These are phyloP conservation scores for Dendrobium nobile DNA, from an alignment of 106 monocot species.

Conservation along the genomic window DNA sequence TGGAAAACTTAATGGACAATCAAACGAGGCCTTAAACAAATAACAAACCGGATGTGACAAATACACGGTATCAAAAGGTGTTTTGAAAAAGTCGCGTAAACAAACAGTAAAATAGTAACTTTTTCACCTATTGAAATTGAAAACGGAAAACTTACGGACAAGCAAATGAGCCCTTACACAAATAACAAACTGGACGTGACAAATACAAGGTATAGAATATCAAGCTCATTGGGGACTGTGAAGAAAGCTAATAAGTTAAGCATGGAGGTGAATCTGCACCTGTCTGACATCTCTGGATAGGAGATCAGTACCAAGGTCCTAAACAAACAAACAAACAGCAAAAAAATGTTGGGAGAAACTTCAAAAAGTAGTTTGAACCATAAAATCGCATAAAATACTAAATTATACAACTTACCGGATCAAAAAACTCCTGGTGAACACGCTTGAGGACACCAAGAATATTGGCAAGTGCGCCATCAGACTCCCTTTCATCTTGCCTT, in stretches of 20 bases:
- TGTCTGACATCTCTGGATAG: slow-evolving; percentile 64
- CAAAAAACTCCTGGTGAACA: slow-evolving; percentile 69
- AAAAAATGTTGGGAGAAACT: neutral
- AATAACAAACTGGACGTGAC: no score
- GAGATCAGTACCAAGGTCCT: slow-evolving; percentile 35
- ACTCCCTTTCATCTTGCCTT: slow-evolving; percentile 77
- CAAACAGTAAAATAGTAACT: no score
- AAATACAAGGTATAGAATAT: no score
- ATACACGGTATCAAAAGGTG: no score
- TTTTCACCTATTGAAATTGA: no score
- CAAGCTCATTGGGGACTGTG: neutral
- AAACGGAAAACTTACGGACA: no score
- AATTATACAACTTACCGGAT: slow-evolving; percentile 38
- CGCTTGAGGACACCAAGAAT: slow-evolving; percentile 66
- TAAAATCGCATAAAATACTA: neutral
- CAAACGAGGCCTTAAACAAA: no score
- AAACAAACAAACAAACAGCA: slow-evolving; percentile 5
- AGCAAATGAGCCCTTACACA: no score
- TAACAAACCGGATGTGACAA: no score
- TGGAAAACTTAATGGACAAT: no score
- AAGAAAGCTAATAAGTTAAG: neutral
- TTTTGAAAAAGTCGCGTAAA: no score
- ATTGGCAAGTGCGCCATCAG: slow-evolving; percentile 66
- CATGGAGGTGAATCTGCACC: slow-evolving; percentile 19
- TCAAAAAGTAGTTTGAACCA: neutral